Evolutionary conservation across 768 basidiomycete species (phyloP), one percentile per base, ranked within the genome.

Genomic region (Boletus pseudo-olivaceus): DNA sequence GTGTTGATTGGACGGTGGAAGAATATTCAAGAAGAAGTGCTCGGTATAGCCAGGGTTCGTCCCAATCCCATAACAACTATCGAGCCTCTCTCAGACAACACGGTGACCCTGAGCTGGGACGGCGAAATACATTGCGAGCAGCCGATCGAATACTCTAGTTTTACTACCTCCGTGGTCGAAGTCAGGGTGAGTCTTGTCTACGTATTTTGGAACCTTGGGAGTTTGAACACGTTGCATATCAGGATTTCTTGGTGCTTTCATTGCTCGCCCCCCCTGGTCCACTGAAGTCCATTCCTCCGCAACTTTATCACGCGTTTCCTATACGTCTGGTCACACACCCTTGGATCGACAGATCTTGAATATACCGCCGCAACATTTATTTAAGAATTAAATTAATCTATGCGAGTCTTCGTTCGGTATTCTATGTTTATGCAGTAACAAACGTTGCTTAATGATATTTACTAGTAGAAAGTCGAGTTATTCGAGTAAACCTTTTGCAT

Each of bases 321-420:
- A 81, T 88, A 32, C 76, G 78, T 49, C 63, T 88, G 37, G 85
- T 85, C 37, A 85, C 85, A 3, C 83, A 88, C 50, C 71, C 83
- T 2, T 84, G 75, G 72, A 33, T 70, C 12, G 67, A 70, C 51
- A 57, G 58, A 42, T 57, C 61, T 30, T 72, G 47, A 72, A 37
- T 7, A 15, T 33, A 47, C 54, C 32, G 7, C 7, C n/a, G 10
- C 45, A 49, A 27, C 33, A 55, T n/a, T 40, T 62, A 61, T 60
- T 62, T 58, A 62, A 49, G 47, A 11, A 29, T 35, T 65, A 62
- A 64, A 7, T 64, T 57, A 66, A 48, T 26, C 39, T 44, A 35
- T 30, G 30, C n/a, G 14, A 33, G 17, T 17, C 41, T 54, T 17
- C 30, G 14, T 39, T 53, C 19, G 5, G 35, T 19, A 57, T 54